A percentile compares a stretch with the other conserved stretches of the same genome.
Conservation (phyloP, 2,329 filamentous ascomycete species). For the Aspergillus fumigatiaffinis region DNA sequence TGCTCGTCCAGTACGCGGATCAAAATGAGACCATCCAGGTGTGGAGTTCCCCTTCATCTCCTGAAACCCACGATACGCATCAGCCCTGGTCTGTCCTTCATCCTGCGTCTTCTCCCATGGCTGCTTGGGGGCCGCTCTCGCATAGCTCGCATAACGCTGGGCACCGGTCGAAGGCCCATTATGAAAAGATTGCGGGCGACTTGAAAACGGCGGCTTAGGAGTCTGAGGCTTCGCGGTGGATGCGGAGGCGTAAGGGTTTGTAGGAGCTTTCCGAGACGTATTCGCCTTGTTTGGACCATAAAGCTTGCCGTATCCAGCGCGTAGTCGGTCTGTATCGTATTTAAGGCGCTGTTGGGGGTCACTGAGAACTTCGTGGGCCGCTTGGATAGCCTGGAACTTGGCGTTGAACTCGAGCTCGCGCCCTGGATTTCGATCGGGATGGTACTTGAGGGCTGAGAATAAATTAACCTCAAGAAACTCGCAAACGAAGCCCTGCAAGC, state of each 20-base stretch:
- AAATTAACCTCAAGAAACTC: constrained; percentile 5
- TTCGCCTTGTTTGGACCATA: constrained; percentile 29
- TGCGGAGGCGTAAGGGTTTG: constrained; percentile 21
- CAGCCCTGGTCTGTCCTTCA: constrained; percentile 39
- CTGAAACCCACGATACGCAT: constrained; percentile 43
- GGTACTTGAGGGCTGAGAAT: constrained; percentile 69
- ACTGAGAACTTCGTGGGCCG: constrained; percentile 73
- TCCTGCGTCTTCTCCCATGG: constrained; percentile 37
- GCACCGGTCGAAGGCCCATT: constrained; percentile 34
- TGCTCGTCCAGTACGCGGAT: constrained; percentile 34
- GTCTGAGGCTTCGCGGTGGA: constrained; percentile 21
- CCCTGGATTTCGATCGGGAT: constrained; percentile 85
- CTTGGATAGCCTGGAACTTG: constrained; percentile 82
- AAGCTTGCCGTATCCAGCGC: constrained; percentile 41
- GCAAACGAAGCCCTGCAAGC: neutral
- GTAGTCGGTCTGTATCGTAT: constrained; percentile 60
- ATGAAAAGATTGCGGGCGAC: constrained; percentile 19
- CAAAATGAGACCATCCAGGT: constrained; percentile 39
- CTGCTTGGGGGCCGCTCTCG: constrained; percentile 37
- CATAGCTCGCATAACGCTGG: constrained; percentile 39
- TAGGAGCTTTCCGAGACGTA: constrained; percentile 26
- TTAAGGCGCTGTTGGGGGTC: constrained; percentile 56
- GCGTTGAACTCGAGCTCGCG: constrained; percentile 73
- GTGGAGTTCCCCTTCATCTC: constrained; percentile 37
- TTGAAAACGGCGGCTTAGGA: constrained; percentile 18